Percentiles rank a stretch among this genome's conserved stretches.
phyloP scores from a whole-genome alignment of 169 alveolate genomes.

The Pseudocohnilembus persalinus region DNA sequence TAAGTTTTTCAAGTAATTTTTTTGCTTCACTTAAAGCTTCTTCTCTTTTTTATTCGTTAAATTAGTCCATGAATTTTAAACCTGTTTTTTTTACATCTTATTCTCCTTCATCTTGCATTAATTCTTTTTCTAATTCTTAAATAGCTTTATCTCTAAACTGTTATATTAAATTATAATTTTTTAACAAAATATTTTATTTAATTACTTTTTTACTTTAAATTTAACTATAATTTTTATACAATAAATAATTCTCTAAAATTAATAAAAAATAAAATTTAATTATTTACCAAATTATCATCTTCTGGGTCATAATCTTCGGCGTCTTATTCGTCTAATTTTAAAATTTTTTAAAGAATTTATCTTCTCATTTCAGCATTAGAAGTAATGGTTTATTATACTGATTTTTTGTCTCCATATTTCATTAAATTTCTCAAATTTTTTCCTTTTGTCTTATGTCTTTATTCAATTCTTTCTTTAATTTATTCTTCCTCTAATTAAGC shows the following conservation, averaged over 20 bases:
- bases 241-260: no score
- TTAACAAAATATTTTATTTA: background rate
- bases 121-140: slow-evolving; percentile 51
- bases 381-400: slow-evolving; percentile 60
- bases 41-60: slow-evolving; percentile 28
- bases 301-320: slow-evolving; percentile 41
- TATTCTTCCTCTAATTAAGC: slow-evolving; percentile 61
- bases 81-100: slow-evolving; percentile 28
- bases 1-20: slow-evolving; percentile 19
- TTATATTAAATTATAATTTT: background rate
- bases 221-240: no score
- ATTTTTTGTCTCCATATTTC: slow-evolving; percentile 73
- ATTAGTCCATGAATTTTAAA: slow-evolving; percentile 36
- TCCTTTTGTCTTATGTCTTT: slow-evolving; percentile 74
- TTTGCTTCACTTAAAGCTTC: slow-evolving; percentile 24
- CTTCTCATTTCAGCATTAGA: slow-evolving; percentile 53
- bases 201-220: no score
- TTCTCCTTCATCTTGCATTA: slow-evolving; percentile 51
- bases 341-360: slow-evolving; percentile 52
- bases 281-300: background rate
- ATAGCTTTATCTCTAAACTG: slow-evolving; percentile 53
- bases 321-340: slow-evolving; percentile 28
- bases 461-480: slow-evolving; percentile 79
- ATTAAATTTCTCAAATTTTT: slow-evolving; percentile 67
- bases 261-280: background rate